Base-by-base conservation (phyloP, 495 filamentous ascomycete species). In the Alectoria sarmentosa region DNA sequence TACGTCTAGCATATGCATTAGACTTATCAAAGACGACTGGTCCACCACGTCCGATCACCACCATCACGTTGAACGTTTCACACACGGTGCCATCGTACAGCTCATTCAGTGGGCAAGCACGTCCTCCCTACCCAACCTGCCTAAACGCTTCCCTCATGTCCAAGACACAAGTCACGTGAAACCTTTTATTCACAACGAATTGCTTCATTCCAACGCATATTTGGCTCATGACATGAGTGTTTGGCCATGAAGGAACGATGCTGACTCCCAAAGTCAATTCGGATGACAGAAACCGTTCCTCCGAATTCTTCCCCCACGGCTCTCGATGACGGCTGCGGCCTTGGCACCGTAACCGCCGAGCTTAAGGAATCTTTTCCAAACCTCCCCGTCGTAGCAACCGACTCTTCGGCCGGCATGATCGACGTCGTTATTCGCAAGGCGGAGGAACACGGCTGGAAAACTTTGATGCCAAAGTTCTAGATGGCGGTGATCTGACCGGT, bases 301-400 rank as follows among this genome's bases (percentile, higher is more conserved):
- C 62, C 62, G 36, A 38, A 2, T 30, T 34, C 62, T 37, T 65
- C 62, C 4, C 60, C 62, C 28, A 38, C n/a, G 19, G 37, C 48
- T 56, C 52, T 65, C 17, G 62, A 65, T 32, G 62, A 60, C 13
- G 62, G 28, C 56, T 65, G 62, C n/a, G 62, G 55, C 62, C 28
- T 65, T 36, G 62, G 62, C 55, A 65, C 62, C 23, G 62, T 65
- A 37, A 65, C 62, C 55, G 52, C 56, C 1, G 62, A 65, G 44
- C 37, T 65, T 36, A 65, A 65, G 54, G 60, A 65, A 61, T 11
- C 52, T 9, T 65, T 60, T 19, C 62, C 62, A 17, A 38, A 65
- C 54, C 48, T 65, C 23, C n/a, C 52, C 36, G 62, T 65, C 52
- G 30, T 61, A 37, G 62, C 62, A 30, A 65, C 60, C 55, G 62